Evolutionary conservation across 1,284 basidiomycete genomes (phyloP).

Genomic region (Earliella scabrosa): DNA sequence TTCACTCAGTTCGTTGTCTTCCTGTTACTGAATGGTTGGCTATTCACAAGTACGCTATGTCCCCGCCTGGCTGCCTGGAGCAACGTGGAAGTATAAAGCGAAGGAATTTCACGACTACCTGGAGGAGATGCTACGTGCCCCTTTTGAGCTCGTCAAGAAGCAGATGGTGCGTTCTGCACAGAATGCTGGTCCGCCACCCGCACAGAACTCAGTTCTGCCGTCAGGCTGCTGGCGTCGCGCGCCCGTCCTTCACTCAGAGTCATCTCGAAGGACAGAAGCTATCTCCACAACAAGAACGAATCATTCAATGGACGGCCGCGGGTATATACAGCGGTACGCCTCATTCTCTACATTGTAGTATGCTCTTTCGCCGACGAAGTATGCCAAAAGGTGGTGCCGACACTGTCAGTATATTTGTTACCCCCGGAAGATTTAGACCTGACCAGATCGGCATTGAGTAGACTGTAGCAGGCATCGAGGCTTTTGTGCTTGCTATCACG

Average conservation of each 20-base stretch:
- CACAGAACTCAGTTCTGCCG: background rate
- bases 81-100: conserved; percentile 57
- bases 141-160: conserved; percentile 59
- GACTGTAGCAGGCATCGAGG: conserved; percentile 27
- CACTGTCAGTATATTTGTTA: conserved; percentile 18
- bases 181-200: background rate
- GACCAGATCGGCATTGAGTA: no score
- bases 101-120: conserved; percentile 52
- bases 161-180: conserved; percentile 48
- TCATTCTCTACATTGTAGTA: background rate
- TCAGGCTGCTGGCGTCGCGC: conserved; percentile 6
- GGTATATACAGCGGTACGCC: conserved; percentile 28
- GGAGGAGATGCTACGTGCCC: conserved; percentile 55
- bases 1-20: background rate
- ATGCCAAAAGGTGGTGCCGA: conserved; percentile 23
- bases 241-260: conserved; percentile 1
- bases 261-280: conserved; percentile 13
- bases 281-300: conserved; percentile 19
- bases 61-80: conserved; percentile 69
- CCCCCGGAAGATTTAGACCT: no score
- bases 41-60: conserved; percentile 54
- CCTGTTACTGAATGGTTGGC: background rate
- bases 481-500: conserved; percentile 32
- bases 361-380: background rate
- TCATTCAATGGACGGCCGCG: conserved; percentile 28